Evolutionary conservation across 2,329 filamentous ascomycete species (phyloP).

Genomic region (Aspergillus jensenii): DNA sequence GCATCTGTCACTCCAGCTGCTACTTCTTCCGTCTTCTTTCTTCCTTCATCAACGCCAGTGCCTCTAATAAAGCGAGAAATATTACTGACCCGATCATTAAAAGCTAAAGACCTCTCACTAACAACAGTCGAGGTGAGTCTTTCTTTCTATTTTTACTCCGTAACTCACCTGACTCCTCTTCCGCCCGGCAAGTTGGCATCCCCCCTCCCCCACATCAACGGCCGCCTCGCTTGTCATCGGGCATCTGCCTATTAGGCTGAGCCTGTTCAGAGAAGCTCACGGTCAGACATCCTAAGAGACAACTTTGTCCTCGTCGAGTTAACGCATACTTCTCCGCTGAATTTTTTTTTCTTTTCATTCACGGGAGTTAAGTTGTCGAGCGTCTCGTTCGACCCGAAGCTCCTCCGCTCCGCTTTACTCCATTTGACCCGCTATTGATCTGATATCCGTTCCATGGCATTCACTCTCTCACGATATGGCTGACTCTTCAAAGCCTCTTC

Average conservation of each 20-base stretch:
- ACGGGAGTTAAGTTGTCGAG: slow-evolving; percentile 16
- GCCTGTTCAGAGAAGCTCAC: slow-evolving; percentile 10
- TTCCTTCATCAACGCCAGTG: not conserved
- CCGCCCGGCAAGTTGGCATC: slow-evolving; percentile 12
- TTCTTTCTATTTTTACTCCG: slow-evolving; percentile 2
- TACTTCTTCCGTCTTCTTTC: not conserved
- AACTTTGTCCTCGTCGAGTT: slow-evolving; percentile 12
- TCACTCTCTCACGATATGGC: slow-evolving; percentile 30
- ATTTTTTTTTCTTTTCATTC: slow-evolving; percentile 9
- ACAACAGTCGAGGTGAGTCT: not conserved
- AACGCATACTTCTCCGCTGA: slow-evolving; percentile 19
- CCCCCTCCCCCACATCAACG: slow-evolving; percentile 17
- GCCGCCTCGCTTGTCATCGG: slow-evolving; percentile 19
- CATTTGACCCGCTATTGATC: slow-evolving; percentile 14
- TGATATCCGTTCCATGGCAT: slow-evolving; percentile 23
- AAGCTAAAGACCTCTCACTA: not conserved
- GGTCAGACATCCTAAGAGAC: slow-evolving; percentile 6
- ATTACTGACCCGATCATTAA: not conserved
- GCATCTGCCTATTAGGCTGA: slow-evolving; percentile 25
- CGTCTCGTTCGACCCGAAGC: slow-evolving; percentile 18
- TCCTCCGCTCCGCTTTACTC: slow-evolving; percentile 20
- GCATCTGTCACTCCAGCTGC: not conserved
- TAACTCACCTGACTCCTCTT: slow-evolving; percentile 19
- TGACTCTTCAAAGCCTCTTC: slow-evolving; percentile 36
- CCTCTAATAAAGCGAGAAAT: not conserved